Evolutionary conservation across 345 rosid genomes (phyloP), one percentile per base, ranked within the genome.

Genomic region (Euclidium syriacum): DNA sequence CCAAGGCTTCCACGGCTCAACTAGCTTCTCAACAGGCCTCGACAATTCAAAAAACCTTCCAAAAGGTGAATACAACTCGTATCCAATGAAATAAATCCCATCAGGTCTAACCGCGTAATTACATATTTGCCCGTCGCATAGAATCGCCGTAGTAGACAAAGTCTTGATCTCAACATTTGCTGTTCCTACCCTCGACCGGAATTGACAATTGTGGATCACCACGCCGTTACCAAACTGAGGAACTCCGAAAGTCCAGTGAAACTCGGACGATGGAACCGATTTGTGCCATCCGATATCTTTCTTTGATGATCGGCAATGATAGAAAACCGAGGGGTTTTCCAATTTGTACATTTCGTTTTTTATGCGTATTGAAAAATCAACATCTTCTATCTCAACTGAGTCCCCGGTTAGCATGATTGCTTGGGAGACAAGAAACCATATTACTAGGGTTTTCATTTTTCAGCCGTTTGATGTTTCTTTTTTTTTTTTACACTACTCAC

Each of bases 1-100:
- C 67, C 67, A 68, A 24, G 61, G 54, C 53, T 52, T 52, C 67
- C 73, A 68, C 22, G 73, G 73, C 40, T 69, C 62, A 10, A 69
- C 47, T 1, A 69, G 54, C 48, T 69, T 69, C 62, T 69, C 48
- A 0, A 43, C 73, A 1, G 73, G 67, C 25, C 67, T 69, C 7
- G 49, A 52, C 22, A 69, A 6, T 9, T 69, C 73, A 3, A 69
- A 4, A 44, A 17, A 41, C 25, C 39, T 19, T 33, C 56, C 62
- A 18, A 69, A 52, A 27, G 73, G 73, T 18, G 27, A 60, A 69
- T 69, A 69, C 54, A 69, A 41, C 67, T 69, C 73, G 3, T 69
- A 30, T 6, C 73, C 73, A 20, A 61, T 33, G 49, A 69, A 69
- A 61, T 69, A 69, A 11, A 69, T 52, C 56, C 67, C 73, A 20